A percentile compares a stretch with the other conserved stretches of the same genome.
Conservation (phyloP, 179 eudicot species). For the Gypsophila paniculata region DNA sequence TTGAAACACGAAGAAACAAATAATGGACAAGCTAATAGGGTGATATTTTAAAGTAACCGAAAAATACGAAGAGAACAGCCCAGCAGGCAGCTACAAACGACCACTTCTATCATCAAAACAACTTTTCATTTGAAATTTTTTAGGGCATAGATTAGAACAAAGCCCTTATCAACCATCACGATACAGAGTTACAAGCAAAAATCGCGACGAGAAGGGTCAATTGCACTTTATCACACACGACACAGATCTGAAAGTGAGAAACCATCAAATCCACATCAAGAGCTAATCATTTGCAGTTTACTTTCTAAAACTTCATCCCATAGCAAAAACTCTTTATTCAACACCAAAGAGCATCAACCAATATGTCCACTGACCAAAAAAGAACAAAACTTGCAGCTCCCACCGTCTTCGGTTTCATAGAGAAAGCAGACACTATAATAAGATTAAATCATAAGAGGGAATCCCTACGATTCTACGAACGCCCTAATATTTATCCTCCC, state of each 20-base stretch:
- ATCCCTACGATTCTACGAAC: too few relatives aligned
- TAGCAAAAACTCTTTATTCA: too few relatives aligned
- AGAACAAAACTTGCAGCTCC: too few relatives aligned
- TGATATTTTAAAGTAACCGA: neutral
- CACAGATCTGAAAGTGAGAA: neutral
- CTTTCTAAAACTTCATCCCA: too few relatives aligned
- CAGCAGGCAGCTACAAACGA: neutral
- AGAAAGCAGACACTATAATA: too few relatives aligned
- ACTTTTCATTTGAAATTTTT: neutral
- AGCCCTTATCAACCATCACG: neutral
- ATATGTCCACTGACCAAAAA: too few relatives aligned
- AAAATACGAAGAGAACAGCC: neutral
- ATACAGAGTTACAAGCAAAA: neutral
- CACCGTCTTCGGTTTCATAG: too few relatives aligned
- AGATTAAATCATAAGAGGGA: too few relatives aligned
- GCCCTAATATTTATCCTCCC: too few relatives aligned
- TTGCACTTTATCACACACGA: neutral
- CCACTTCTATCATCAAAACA: neutral
- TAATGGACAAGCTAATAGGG: too few relatives aligned
- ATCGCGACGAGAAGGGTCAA: neutral
- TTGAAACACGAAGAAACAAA: neutral
- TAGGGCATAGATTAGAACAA: neutral
- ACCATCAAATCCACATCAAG: neutral
- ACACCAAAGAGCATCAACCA: too few relatives aligned
- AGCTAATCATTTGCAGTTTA: neutral